These are phyloP conservation scores for Pneumocystis sp. DNA, from an alignment of 1,139 yeast genomes.

Conservation along the genomic window DNA sequence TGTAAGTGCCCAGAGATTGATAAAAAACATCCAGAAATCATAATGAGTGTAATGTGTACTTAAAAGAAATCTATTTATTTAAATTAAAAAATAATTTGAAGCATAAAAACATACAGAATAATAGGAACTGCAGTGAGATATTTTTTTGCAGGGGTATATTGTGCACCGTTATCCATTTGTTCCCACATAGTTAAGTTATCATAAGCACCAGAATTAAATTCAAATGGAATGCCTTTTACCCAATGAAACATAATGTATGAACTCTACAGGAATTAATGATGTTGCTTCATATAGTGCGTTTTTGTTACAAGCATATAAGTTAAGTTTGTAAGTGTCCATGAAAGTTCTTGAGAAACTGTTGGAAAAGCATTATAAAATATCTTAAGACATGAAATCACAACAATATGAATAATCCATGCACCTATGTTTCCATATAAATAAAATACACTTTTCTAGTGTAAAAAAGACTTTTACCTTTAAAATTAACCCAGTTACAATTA, in stretches of 20 bases:
- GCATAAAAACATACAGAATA: slow-evolving; percentile 29
- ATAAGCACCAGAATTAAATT: slow-evolving; percentile 89
- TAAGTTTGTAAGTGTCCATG: slow-evolving; percentile 87
- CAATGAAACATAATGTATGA: slow-evolving; percentile 93
- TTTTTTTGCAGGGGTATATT: slow-evolving; percentile 91
- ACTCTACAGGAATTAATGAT: slow-evolving; percentile 30
- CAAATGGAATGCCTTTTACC: slow-evolving; percentile 93
- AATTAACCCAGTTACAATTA: slow-evolving; percentile 93
- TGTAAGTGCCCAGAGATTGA: slow-evolving; percentile 68
- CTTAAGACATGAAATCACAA: slow-evolving; percentile 58
- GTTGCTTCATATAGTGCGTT: background rate
- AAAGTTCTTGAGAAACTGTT: slow-evolving; percentile 62
- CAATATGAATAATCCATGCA: slow-evolving; percentile 89
- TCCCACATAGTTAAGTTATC: slow-evolving; percentile 98
- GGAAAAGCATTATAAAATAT: slow-evolving; percentile 65
- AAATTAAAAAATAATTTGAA: background rate
- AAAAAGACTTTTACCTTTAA: slow-evolving; percentile 38
- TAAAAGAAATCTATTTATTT: slow-evolving; percentile 37
- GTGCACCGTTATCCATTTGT: slow-evolving; percentile 92
- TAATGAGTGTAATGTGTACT: slow-evolving; percentile 86
- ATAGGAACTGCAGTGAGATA: slow-evolving; percentile 84
- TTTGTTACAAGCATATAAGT: slow-evolving; percentile 48
- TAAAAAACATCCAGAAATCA: slow-evolving; percentile 60
- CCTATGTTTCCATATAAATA: slow-evolving; percentile 17
- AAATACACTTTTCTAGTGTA: no score